phyloP scores from a whole-genome alignment of 176 grass and related monocot species.

The Aechmea fasciata region DNA sequence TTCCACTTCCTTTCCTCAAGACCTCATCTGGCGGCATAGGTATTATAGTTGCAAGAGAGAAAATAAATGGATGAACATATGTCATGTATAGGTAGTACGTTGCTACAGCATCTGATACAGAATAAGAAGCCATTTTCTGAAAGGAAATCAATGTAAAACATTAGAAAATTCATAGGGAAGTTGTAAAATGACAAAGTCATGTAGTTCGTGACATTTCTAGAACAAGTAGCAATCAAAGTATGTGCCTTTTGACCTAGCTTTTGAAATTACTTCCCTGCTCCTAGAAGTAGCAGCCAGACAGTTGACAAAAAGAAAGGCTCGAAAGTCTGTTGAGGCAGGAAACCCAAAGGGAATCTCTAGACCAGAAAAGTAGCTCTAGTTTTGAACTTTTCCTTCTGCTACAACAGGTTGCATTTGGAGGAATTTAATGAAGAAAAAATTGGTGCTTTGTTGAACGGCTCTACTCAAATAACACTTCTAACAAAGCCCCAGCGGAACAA shows the following conservation, averaged over 20 bases:
- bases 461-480: too few species aligned
- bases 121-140: conserved; percentile 99
- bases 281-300: too few species aligned
- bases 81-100: conserved; percentile 98
- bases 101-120: conserved; percentile 96
- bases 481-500: too few species aligned
- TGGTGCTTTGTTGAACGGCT: too few species aligned
- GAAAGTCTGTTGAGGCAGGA: too few species aligned
- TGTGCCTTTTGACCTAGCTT: neutral
- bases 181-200: neutral
- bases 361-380: too few species aligned
- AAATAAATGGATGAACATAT: conserved; percentile 98
- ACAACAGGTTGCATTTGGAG: too few species aligned
- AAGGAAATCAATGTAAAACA: conserved; percentile 23
- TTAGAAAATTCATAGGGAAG: neutral
- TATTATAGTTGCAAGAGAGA: conserved; percentile 98
- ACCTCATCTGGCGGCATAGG: conserved; percentile 96
- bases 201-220: neutral
- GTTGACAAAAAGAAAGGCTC: too few species aligned
- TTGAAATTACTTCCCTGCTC: too few species aligned
- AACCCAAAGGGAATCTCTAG: too few species aligned
- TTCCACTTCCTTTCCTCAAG: conserved; percentile 88
- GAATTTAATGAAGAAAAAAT: too few species aligned
- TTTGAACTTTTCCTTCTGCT: too few species aligned
- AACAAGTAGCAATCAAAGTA: neutral